Conservation (phyloP, 2,329 filamentous ascomycete species). For the Tolypocladium sp. region DNA sequence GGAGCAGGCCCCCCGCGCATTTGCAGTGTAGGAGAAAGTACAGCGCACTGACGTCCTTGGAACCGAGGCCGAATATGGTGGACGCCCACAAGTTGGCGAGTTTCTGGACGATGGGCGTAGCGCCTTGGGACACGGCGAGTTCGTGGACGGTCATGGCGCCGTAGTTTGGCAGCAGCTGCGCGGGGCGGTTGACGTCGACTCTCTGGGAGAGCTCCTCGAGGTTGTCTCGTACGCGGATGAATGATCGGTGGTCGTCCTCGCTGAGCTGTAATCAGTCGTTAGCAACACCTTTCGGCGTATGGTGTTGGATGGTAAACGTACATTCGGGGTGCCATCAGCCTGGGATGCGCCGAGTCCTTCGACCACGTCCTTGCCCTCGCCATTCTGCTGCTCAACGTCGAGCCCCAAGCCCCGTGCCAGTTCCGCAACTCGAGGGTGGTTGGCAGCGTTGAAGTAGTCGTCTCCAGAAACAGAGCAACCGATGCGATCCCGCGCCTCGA, state of each 20-base stretch:
- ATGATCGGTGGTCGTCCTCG: slow-evolving; percentile 8
- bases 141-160: slow-evolving; percentile 10
- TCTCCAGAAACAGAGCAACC: neutral
- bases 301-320: neutral
- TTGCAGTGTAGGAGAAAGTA: slow-evolving; percentile 13
- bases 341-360: neutral
- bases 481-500: slow-evolving; percentile 6
- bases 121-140: slow-evolving; percentile 11
- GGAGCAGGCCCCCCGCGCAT: slow-evolving; percentile 10
- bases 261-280: slow-evolving; percentile 2
- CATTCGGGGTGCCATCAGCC: neutral
- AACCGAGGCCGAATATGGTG: slow-evolving; percentile 12
- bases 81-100: slow-evolving; percentile 14
- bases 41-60: slow-evolving; percentile 9
- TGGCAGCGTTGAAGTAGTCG: neutral
- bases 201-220: slow-evolving; percentile 10
- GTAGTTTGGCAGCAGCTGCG: slow-evolving; percentile 7
- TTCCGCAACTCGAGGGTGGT: neutral
- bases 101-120: slow-evolving; percentile 5
- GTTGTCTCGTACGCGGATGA: slow-evolving; percentile 8
- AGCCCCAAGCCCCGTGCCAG: slow-evolving; percentile 2
- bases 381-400: neutral
- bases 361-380: neutral
- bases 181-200: slow-evolving; percentile 10
- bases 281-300: neutral